A percentile compares a stretch with the other conserved stretches of the same genome.
phyloP scores from a whole-genome alignment of 441 rosid genomes.

The Lepidium campestre region DNA sequence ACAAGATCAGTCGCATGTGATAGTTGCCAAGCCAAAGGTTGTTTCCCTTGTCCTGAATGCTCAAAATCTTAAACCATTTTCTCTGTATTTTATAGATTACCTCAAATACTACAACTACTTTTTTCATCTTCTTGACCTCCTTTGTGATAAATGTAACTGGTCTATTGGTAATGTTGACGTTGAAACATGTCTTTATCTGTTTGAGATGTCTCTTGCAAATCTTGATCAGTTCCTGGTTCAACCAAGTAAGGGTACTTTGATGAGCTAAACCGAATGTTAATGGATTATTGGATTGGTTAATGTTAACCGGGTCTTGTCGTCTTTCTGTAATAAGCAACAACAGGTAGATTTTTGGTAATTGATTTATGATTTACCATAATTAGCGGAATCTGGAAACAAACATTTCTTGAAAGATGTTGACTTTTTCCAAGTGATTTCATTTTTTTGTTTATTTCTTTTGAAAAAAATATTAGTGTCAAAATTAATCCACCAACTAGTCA shows the following conservation, averaged over 20 bases:
- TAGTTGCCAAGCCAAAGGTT: slow-evolving; percentile 64
- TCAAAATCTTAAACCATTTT: slow-evolving; percentile 30
- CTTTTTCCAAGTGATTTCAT: neutral
- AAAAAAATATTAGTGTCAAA: neutral
- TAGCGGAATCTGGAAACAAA: neutral
- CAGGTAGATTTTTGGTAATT: neutral
- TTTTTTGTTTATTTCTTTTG: neutral
- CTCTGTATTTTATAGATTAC: neutral
- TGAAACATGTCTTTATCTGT: neutral
- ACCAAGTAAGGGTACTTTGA: neutral
- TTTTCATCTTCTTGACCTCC: slow-evolving; percentile 1
- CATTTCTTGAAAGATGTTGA: neutral
- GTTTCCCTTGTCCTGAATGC: slow-evolving; percentile 68
- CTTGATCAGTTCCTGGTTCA: neutral
- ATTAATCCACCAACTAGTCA: neutral
- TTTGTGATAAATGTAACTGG: neutral
- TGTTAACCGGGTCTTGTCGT: neutral
- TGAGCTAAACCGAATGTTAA: neutral
- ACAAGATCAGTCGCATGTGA: slow-evolving; percentile 37
- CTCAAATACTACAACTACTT: neutral
- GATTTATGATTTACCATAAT: neutral
- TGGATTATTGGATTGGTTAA: neutral
- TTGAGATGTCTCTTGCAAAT: neutral
- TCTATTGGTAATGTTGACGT: neutral
- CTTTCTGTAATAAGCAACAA: neutral